Evolutionary conservation across 192 early-diverging fungal species (phyloP).

Genomic region (Coemansia sp.): DNA sequence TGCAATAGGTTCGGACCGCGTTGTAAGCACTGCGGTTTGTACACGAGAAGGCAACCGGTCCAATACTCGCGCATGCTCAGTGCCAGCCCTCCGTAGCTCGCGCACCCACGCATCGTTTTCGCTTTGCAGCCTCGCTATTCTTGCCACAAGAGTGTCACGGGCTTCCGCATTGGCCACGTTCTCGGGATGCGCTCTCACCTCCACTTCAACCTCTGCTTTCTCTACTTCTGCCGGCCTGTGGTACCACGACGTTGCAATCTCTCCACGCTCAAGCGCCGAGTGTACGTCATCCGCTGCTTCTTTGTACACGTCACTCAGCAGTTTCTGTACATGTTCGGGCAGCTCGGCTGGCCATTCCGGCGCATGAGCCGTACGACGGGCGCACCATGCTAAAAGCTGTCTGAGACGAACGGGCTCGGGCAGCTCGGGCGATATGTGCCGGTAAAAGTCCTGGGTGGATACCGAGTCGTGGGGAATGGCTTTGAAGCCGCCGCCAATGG

Average conservation of each 20-base stretch:
- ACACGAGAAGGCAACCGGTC: slow-evolving; percentile 37
- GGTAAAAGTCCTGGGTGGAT: slow-evolving; percentile 60
- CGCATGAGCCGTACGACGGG: slow-evolving; percentile 24
- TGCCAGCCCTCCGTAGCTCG: slow-evolving; percentile 37
- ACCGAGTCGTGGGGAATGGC: slow-evolving; percentile 59
- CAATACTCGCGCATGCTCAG: slow-evolving; percentile 25
- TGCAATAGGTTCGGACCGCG: slow-evolving; percentile 19
- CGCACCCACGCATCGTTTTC: slow-evolving; percentile 42
- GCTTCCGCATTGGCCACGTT: slow-evolving; percentile 36
- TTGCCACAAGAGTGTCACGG: slow-evolving; percentile 16
- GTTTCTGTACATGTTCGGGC: slow-evolving; percentile 12
- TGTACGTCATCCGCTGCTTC: slow-evolving; percentile 49
- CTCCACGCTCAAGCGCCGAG: slow-evolving; percentile 40
- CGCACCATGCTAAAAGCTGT: slow-evolving; percentile 69
- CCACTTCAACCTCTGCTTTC: background rate
- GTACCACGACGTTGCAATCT: slow-evolving; percentile 52
- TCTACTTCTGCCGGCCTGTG: slow-evolving; percentile 18
- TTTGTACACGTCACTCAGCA: slow-evolving; percentile 27
- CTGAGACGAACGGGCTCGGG: slow-evolving; percentile 64
- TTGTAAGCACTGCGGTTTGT: background rate
- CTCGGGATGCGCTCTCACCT: slow-evolving; percentile 37
- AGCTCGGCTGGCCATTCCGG: slow-evolving; percentile 22
- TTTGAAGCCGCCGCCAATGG: slow-evolving; percentile 56
- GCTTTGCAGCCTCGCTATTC: slow-evolving; percentile 15
- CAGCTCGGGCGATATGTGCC: slow-evolving; percentile 64